Conservation (phyloP, 345 rosid genomes). For the Corchorus olitorius region DNA sequence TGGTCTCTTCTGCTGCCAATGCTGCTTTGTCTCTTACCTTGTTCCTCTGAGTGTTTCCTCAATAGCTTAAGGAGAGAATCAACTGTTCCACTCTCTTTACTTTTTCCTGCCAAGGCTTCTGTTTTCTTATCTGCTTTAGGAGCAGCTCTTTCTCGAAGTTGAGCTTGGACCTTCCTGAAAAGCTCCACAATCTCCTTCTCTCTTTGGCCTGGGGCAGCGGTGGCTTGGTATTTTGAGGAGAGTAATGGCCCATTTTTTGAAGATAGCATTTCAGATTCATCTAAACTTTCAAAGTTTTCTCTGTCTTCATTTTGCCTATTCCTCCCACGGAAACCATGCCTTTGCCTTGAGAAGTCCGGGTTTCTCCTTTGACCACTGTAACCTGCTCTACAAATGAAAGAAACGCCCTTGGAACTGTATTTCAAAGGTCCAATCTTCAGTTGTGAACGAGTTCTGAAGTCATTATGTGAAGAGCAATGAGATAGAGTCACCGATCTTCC, state of each 20-base stretch:
- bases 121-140: constrained; percentile 61
- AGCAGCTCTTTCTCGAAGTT: constrained; percentile 82
- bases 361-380: constrained; percentile 66
- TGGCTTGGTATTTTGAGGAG: constrained; percentile 74
- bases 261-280: constrained; percentile 56
- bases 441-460: constrained; percentile 29
- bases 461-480: constrained; percentile 37
- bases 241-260: constrained; percentile 66
- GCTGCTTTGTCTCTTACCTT: constrained; percentile 49
- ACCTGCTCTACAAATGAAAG: constrained; percentile 60
- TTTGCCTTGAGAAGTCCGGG: constrained; percentile 71
- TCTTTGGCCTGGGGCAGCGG: constrained; percentile 69
- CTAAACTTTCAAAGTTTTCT: constrained; percentile 50
- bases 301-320: constrained; percentile 61
- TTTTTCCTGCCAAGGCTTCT: constrained; percentile 52
- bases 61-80: constrained; percentile 79
- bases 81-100: constrained; percentile 74
- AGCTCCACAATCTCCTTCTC: constrained; percentile 92
- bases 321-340: constrained; percentile 60
- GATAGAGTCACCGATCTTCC: constrained; percentile 43
- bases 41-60: constrained; percentile 78
- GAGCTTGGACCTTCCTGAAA: constrained; percentile 86
- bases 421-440: constrained; percentile 41
- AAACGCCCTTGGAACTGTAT: constrained; percentile 35
- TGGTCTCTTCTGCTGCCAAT: constrained; percentile 34